Conservation (phyloP, 192 early-diverging fungal genomes). For the Lobosporangium transversale region DNA sequence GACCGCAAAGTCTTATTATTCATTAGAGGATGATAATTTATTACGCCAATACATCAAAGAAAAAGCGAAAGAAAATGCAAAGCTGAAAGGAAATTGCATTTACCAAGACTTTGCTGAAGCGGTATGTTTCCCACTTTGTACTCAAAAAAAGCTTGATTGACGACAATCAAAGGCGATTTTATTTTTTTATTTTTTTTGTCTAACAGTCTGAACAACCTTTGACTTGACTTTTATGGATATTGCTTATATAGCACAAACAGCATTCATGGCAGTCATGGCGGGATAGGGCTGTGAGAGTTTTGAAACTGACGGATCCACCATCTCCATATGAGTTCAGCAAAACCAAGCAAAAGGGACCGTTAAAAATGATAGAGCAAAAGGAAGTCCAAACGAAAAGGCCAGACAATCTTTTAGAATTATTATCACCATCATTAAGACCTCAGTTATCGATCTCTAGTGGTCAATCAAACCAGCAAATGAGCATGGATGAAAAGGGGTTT, state of each 20-base stretch:
- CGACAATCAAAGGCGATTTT: too few species aligned
- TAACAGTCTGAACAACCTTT: too few species aligned
- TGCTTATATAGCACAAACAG: slow-evolving; percentile 10
- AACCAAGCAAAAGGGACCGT: slow-evolving; percentile 8
- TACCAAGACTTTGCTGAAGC: slow-evolving; percentile 23
- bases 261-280: slow-evolving; percentile 30
- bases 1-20: neutral
- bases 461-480: too few species aligned
- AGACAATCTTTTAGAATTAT: neutral
- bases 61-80: neutral
- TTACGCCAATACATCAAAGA: slow-evolving; percentile 6
- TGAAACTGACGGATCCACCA: slow-evolving; percentile 10
- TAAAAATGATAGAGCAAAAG: slow-evolving; percentile 1
- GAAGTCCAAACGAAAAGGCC: neutral
- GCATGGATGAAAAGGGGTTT: too few species aligned
- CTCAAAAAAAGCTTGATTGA: too few species aligned
- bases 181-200: too few species aligned
- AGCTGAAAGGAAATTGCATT: slow-evolving; percentile 19
- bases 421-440: neutral
- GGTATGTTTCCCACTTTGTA: too few species aligned
- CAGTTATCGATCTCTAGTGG: too few species aligned
- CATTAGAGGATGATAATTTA: slow-evolving; percentile 10
- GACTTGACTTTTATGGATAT: too few species aligned
- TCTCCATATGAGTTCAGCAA: slow-evolving; percentile 15
- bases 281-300: slow-evolving; percentile 14